phyloP scores from a whole-genome alignment of 352 stramenopile species.

The Pythium sukuiense region DNA sequence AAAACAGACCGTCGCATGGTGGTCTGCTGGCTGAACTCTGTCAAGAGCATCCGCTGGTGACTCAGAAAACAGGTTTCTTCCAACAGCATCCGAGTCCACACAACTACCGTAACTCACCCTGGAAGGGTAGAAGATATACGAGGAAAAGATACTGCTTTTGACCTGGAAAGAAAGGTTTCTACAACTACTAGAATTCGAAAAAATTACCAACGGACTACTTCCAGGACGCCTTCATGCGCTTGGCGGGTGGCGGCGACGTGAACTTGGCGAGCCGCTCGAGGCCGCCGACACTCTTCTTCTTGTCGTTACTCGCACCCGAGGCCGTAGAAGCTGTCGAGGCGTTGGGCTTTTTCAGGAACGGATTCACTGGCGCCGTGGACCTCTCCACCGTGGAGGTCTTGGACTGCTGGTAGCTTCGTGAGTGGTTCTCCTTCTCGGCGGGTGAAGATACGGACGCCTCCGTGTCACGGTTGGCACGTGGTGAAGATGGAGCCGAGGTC shows the following conservation, averaged over 20 bases:
- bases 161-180: background rate
- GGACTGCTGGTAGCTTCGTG: conserved; percentile 1
- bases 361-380: conserved; percentile 61
- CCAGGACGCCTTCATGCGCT: conserved; percentile 23
- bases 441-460: background rate
- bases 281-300: conserved; percentile 42
- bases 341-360: conserved; percentile 67
- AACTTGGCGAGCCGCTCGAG: conserved; percentile 70
- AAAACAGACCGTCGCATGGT: conserved; percentile 1
- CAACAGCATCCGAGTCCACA: background rate
- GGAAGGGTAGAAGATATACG: background rate
- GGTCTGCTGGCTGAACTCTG: background rate
- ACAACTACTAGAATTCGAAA: background rate
- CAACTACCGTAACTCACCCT: conserved; percentile 2
- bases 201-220: conserved; percentile 11
- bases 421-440: conserved; percentile 10
- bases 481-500: conserved; percentile 21
- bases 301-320: background rate
- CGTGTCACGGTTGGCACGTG: background rate
- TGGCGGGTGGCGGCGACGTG: conserved; percentile 28
- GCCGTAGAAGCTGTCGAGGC: conserved; percentile 13
- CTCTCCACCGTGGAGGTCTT: conserved; percentile 29
- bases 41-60: background rate
- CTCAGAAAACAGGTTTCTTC: background rate
- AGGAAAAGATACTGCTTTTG: background rate